These are phyloP conservation scores for Arabidopsis lyrata DNA, from an alignment of 441 rosid species.

Conservation along the genomic window DNA sequence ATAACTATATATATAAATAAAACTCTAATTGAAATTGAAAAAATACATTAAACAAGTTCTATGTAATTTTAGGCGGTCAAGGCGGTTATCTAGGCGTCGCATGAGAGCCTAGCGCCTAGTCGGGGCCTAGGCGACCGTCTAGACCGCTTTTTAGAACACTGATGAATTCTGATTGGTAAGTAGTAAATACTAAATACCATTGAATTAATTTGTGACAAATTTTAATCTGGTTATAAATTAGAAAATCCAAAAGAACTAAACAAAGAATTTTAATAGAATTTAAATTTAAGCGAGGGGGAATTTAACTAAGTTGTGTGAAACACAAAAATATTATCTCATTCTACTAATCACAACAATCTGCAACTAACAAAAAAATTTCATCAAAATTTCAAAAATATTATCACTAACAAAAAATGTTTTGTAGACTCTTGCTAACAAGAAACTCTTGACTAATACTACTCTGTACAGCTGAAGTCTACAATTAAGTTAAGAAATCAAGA, in stretches of 20 bases:
- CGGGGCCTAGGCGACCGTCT: too few relatives aligned
- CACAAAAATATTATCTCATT: not conserved
- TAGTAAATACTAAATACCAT: not conserved
- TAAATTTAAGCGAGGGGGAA: too few relatives aligned
- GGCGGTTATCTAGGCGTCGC: too few relatives aligned
- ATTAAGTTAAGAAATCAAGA: constrained; percentile 5
- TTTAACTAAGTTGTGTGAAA: too few relatives aligned
- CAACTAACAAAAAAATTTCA: not conserved
- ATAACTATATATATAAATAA: too few relatives aligned
- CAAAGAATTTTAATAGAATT: not conserved
- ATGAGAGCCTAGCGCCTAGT: too few relatives aligned
- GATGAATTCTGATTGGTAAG: not conserved
- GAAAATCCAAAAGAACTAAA: not conserved
- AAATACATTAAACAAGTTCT: too few relatives aligned
- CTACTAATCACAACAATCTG: not conserved
- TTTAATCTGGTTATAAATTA: not conserved
- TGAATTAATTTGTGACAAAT: not conserved
- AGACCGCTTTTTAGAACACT: too few relatives aligned
- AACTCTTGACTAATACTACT: constrained; percentile 4
- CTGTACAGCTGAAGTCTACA: constrained; percentile 14
- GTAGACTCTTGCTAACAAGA: not conserved
- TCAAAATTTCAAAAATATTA: too few relatives aligned
- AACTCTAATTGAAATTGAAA: too few relatives aligned
- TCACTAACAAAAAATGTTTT: not conserved
- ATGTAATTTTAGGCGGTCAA: too few relatives aligned